Evolutionary conservation across 202 grass and related monocot species (phyloP), one percentile per base, ranked within the genome.

Genomic region (Bolboschoenoplectus hybrid): DNA sequence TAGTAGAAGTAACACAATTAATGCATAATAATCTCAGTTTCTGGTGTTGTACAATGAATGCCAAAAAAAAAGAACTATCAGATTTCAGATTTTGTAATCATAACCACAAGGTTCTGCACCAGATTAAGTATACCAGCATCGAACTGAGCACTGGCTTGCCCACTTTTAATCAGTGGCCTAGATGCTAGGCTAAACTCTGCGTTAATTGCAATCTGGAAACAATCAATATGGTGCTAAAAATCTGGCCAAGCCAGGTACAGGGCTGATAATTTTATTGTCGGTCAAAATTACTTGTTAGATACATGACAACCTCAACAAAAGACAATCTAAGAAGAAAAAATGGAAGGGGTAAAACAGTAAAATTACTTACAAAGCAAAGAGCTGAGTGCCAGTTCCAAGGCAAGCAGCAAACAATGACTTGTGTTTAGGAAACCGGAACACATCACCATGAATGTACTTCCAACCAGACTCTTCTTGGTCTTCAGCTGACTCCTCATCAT

Each of bases 381-480:
- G 64, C 63, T 98, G 96, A 86, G 93, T 98, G 81, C 96, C 96
- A 64, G 91, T 92, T 53, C 96, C 96, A 44, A 98, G 93, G 86
- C 91, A 94, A 91, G 96, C 93, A 4, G 96, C 88, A 91, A 98
- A 95, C 13, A 98, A 38, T 1, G 96, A 98, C 82, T 95, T 95
- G 83, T 98, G 91, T 85, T 94, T 89, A 64, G 96, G 96, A 51
- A 95, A 98, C 8, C 96, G 84, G 74, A 98, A 98, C 39, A 98
- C 93, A 86, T 98, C 96, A 82, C 96, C 96, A 20, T 98, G 96
- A 47, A 98, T 98, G 70, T 98, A 98, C 46, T 98, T 98, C 96
- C 96, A 98, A 50, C 96, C 96, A 86, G 91, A 92, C 80, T 98
- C 96, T 91, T 98, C 96, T 89, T 95, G 87, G 79, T 98, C 96